Conservation (phyloP, 2,329 filamentous ascomycete genomes). For the Colletotrichum salicis region DNA sequence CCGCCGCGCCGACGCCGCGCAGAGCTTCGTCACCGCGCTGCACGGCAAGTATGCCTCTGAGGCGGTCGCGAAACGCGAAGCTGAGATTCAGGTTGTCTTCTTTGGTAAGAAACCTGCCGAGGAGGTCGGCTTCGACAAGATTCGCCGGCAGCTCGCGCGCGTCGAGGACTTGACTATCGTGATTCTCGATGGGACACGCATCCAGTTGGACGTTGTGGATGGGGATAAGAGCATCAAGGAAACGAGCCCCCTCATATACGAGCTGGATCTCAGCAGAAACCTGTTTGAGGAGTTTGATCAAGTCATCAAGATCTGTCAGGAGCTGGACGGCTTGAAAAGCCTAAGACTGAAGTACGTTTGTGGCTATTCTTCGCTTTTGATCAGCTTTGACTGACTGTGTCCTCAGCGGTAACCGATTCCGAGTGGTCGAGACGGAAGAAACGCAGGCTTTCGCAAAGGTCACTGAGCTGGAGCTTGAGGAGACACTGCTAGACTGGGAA, state of each 20-base stretch:
- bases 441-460: slow-evolving; percentile 60
- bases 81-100: slow-evolving; percentile 66
- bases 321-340: slow-evolving; percentile 72
- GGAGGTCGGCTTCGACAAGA: slow-evolving; percentile 96
- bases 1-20: slow-evolving; percentile 73
- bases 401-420: slow-evolving; percentile 78
- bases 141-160: slow-evolving; percentile 80
- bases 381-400: slow-evolving; percentile 32
- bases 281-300: slow-evolving; percentile 76
- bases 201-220: slow-evolving; percentile 55
- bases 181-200: slow-evolving; percentile 80
- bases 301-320: slow-evolving; percentile 76
- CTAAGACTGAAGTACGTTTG: slow-evolving; percentile 77
- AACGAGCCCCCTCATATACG: slow-evolving; percentile 74
- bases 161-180: slow-evolving; percentile 82
- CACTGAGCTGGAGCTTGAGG: slow-evolving; percentile 71
- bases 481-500: slow-evolving; percentile 74
- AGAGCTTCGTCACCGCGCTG: slow-evolving; percentile 82
- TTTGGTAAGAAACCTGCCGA: slow-evolving; percentile 83
- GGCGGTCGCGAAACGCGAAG: slow-evolving; percentile 43
- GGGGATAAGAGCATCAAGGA: slow-evolving; percentile 55
- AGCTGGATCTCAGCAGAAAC: slow-evolving; percentile 88
- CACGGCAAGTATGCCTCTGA: slow-evolving; percentile 84
- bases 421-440: slow-evolving; percentile 45
- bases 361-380: background rate